Evolutionary conservation across 2,329 filamentous ascomycete genomes (phyloP), one percentile per base, ranked within the genome.

Genomic region (Aspergillus persii): DNA sequence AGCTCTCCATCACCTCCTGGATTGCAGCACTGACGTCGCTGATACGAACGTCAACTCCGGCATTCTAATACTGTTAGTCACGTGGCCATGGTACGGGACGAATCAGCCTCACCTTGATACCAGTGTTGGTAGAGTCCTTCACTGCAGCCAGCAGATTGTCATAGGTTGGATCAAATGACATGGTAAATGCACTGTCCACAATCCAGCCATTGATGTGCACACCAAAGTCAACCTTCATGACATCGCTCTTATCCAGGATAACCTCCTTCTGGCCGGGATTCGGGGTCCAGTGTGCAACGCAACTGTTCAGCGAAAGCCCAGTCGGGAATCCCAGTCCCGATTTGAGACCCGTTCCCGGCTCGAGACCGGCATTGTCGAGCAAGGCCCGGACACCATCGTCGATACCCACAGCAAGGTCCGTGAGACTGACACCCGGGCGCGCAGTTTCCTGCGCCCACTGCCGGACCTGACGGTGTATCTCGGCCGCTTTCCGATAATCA

Each of bases 211-310:
- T 90, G 69, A 93, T 83, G 72, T 94, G 90, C 31, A 93, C 90
- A 52, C 90, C 90, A 69, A 92, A 90, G 69, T 94, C 90, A 7
- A 93, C 87, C 75, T 91, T 93, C 83, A 94, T 84, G 39, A 96
- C 90, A 71, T 96, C 90, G 62, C 86, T 83, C 61, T 88, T 74
- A 70, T 89, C 80, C 59, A 95, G 79, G 36, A 92, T 77, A 68
- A 89, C 84, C 73, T 92, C 91, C 74, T 86, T 88, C 69, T 83
- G 77, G 2, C 83, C 81, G 1, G 83, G 79, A 64, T 84, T 86
- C 6, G 83, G 83, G 1, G 82, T 84, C 66, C 77, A 86, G 69
- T 86, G 83, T 6, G 83, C 83, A 12, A 79, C 82, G 47, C 77
- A 74, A 62, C 85, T 77, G 63, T 86, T 84, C 56, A 85, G 66